Evolutionary conservation across 352 stramenopile genomes (phyloP), one percentile per base, ranked within the genome.

Genomic region (Vaucheria bursata): DNA sequence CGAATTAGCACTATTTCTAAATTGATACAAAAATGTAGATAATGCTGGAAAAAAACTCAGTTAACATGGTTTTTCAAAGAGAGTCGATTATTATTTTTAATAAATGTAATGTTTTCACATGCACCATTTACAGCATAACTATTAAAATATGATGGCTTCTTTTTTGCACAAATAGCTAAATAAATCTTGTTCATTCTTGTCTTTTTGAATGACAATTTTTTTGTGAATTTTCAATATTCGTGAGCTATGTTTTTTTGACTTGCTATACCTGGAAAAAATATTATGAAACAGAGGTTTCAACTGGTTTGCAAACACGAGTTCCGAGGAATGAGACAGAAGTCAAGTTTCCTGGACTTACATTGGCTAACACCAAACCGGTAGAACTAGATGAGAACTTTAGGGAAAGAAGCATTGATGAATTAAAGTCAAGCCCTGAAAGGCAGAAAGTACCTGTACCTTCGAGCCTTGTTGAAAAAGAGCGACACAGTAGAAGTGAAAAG

Each of bases 391-490:
- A 70, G 18, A 50, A 12, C 45, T 59, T 59, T 25, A n/a, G n/a
- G n/a, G n/a, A n/a, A n/a, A n/a, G 88, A 98, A 86, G 84, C 83
- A 29, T 93, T 98, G 1, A 97, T 96, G 84, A 93, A 98, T 74
- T 99, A 99, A 83, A 87, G 98, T 0, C 97, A 98, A 78, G 97
- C 91, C 1, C 90, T 96, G 59, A 88, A 89, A 0, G 89, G 88
- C 1, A 3, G 4, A 1, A 0, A 64, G n/a, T 6, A 38, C 6
- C 0, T 50, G 18, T 73, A 8, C 1, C 35, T 49, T 34, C 6
- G 65, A n/a, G 18, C 50, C 1, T 1, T 0, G 5, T 12, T 64
- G 38, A 2, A 8, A n/a, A n/a, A n/a, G n/a, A n/a, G n/a, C n/a
- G n/a, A n/a, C n/a, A n/a, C n/a, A n/a, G n/a, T n/a, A n/a, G n/a